Evolutionary conservation across 1,139 yeast genomes (phyloP).

Genomic region (Blastobotrys illinoisensis): DNA sequence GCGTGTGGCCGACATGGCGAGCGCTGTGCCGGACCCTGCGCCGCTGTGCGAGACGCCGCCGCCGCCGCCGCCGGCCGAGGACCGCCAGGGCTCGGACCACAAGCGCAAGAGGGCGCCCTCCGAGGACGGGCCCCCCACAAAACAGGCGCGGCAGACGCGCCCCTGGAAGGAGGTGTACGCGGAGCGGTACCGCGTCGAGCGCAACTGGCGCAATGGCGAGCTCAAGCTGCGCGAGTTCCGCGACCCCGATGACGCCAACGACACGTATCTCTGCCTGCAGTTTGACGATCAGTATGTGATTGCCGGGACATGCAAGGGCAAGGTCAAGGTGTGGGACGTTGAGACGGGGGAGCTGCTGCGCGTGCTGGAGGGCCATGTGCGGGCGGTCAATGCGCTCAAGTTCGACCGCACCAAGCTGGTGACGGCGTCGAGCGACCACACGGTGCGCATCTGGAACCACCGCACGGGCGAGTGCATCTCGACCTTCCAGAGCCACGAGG

Average conservation of each 20-base stretch:
- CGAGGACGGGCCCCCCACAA: conserved; percentile 4
- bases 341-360: conserved; percentile 72
- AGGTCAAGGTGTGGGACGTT: conserved; percentile 85
- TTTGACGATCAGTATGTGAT: conserved; percentile 71
- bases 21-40: not conserved
- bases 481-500: conserved; percentile 88
- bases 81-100: not conserved
- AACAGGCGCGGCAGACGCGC: conserved; percentile 39
- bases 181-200: conserved; percentile 84
- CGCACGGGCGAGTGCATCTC: conserved; percentile 91
- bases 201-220: conserved; percentile 88
- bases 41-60: not conserved
- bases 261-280: conserved; percentile 81
- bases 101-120: conserved; percentile 2
- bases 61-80: not conserved
- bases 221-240: conserved; percentile 59
- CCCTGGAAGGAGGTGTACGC: conserved; percentile 97
- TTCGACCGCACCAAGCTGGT: conserved; percentile 86
- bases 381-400: conserved; percentile 76
- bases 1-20: conserved; percentile 18
- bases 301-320: conserved; percentile 88
- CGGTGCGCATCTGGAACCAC: conserved; percentile 93
- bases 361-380: conserved; percentile 74
- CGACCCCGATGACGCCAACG: conserved; percentile 47
- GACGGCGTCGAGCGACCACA: conserved; percentile 86